Percentiles rank a stretch among this genome's conserved stretches.
phyloP scores from a whole-genome alignment of 345 rosid genomes.

The Conringia planisiliqua region DNA sequence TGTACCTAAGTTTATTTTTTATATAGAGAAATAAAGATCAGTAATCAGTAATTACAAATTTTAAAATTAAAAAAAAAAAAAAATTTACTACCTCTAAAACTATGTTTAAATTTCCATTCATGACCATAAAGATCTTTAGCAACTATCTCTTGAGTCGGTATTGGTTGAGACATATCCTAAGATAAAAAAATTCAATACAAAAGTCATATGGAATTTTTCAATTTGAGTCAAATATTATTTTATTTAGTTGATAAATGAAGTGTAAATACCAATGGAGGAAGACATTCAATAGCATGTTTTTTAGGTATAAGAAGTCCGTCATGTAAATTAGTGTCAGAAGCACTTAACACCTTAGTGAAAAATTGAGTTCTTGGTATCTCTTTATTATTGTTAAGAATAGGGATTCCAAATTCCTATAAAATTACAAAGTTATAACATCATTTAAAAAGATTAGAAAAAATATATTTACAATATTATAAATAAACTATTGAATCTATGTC shows the following conservation, averaged over 20 bases:
- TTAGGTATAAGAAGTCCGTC: not conserved
- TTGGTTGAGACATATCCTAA: not conserved
- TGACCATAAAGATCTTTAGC: not conserved
- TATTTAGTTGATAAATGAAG: not conserved
- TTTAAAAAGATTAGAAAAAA: not conserved
- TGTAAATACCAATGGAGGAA: not conserved
- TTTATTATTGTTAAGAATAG: not conserved
- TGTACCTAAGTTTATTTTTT: no score
- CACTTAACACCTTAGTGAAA: not conserved
- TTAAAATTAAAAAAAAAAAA: no score
- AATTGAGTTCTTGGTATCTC: not conserved
- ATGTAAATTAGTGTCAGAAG: not conserved
- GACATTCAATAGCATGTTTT: not conserved
- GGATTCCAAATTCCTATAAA: not conserved
- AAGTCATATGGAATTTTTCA: not conserved
- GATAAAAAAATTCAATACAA: not conserved
- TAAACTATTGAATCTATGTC: constrained; percentile 36
- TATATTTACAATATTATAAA: not conserved
- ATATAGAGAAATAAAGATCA: no score
- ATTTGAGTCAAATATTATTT: not conserved
- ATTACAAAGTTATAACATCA: no score
- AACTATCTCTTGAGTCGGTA: not conserved
- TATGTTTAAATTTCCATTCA: not conserved
- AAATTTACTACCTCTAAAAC: no score
- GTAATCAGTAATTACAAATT: no score